These are phyloP conservation scores for Pinus taeda DNA, from an alignment of 75 land plant genomes.

Conservation along the genomic window DNA sequence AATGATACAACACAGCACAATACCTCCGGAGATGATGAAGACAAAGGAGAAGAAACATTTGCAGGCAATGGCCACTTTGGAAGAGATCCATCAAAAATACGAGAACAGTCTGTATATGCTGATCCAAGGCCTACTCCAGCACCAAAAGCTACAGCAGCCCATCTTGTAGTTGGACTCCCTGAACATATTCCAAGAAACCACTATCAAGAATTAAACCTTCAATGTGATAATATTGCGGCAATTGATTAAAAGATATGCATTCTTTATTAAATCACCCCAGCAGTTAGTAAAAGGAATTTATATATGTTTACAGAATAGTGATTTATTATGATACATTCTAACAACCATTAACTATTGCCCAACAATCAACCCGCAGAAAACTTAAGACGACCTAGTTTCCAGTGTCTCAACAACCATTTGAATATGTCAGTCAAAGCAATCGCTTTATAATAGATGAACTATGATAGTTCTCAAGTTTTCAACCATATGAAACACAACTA, in stretches of 20 bases:
- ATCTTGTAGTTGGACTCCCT: conserved; percentile 76
- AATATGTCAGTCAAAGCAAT: too few relatives aligned
- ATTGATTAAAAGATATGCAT: neutral
- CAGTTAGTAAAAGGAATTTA: neutral
- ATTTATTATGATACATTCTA: neutral
- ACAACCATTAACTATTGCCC: too few relatives aligned
- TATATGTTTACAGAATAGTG: neutral
- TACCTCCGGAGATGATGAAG: conserved; percentile 14
- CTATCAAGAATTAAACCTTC: neutral
- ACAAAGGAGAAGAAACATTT: conserved; percentile 5
- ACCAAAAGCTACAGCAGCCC: conserved; percentile 78
- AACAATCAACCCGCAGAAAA: too few relatives aligned
- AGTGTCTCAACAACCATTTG: too few relatives aligned
- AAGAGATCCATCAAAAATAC: conserved; percentile 30
- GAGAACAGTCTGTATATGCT: conserved; percentile 64
- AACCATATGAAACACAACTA: too few relatives aligned
- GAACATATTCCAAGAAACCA: neutral
- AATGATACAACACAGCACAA: neutral
- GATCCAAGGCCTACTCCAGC: conserved; percentile 79
- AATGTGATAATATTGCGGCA: neutral
- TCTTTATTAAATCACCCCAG: neutral
- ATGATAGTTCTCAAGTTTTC: too few relatives aligned
- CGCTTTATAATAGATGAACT: too few relatives aligned
- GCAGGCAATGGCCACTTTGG: conserved; percentile 22
- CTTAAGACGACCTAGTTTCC: too few relatives aligned